These are phyloP conservation scores for Leccinum pallidistipes DNA, from an alignment of 1,284 basidiomycete genomes.

Conservation along the genomic window DNA sequence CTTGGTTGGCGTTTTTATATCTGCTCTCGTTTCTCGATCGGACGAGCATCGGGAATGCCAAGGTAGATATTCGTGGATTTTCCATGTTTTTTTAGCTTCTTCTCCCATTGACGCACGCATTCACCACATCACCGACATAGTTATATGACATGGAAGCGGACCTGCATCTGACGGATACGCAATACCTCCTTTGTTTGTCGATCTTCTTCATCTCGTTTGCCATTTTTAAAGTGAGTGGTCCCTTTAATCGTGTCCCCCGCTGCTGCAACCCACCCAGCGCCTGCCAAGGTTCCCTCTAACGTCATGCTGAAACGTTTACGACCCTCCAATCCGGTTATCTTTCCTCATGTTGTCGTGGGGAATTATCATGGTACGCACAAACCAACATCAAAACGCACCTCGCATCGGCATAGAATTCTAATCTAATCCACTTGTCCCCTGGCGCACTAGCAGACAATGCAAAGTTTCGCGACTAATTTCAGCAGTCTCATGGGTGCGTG, in stretches of 20 bases:
- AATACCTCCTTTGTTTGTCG: slow-evolving; percentile 50
- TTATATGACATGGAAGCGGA: slow-evolving; percentile 55
- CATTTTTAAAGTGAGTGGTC: slow-evolving; percentile 50
- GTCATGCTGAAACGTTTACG: slow-evolving; percentile 70
- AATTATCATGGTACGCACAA: slow-evolving; percentile 57
- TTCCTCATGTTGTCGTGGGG: slow-evolving; percentile 68
- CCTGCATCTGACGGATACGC: slow-evolving; percentile 57
- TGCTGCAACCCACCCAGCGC: background rate
- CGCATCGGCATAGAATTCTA: background rate
- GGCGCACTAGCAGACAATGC: slow-evolving; percentile 48
- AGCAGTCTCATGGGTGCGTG: slow-evolving; percentile 59
- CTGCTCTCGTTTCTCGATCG: slow-evolving; percentile 76
- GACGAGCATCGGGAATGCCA: slow-evolving; percentile 81
- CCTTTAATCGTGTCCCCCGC: background rate
- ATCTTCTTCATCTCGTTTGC: slow-evolving; percentile 67
- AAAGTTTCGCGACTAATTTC: slow-evolving; percentile 67
- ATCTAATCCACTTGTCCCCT: background rate
- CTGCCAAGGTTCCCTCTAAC: slow-evolving; percentile 59
- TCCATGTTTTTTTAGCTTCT: background rate
- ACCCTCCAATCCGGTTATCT: slow-evolving; percentile 65
- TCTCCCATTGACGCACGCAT: background rate
- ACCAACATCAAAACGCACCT: too few relatives aligned
- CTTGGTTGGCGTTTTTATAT: slow-evolving; percentile 73
- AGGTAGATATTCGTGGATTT: slow-evolving; percentile 37
- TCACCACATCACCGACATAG: slow-evolving; percentile 30